Base-by-base conservation (phyloP, 2,329 filamentous ascomycete genomes). In the Trichoderma sp. region DNA sequence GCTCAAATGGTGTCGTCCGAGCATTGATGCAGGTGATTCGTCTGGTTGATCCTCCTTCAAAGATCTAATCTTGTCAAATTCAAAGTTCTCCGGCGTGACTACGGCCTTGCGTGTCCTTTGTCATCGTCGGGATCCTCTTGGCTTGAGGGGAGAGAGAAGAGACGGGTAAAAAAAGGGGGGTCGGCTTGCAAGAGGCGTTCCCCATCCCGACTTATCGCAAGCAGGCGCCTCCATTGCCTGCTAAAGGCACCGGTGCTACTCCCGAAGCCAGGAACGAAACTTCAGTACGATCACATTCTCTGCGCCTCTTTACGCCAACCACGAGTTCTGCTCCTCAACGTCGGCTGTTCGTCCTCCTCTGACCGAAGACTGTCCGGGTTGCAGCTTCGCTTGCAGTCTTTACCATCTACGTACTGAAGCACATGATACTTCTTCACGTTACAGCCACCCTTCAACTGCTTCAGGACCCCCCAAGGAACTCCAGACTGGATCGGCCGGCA, bases 1-100 rank as follows among this genome's bases (percentile, higher is more conserved):
- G 57, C 57, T 65, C 57, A 50, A 65, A 55, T 56, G 50, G 57
- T 60, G 55, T 61, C 64, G 50, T 56, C 55, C 57, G 44, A 61
- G 57, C 64, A 65, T 56, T 58, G 51, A 56, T 62, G 64, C 64
- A 65, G 50, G 64, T 61, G 51, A 62, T 62, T 65, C 26, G 64
- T 62, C 51, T 62, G 57, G 55, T 65, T 62, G 56, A 64, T 64
- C 64, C 51, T 55, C 59, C 58, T 28, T 58, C 52, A 63, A 66
- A 63, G 50, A 63, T 63, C 64, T 63, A 51, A 58, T 63, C 51
- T 66, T 50, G 58, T 63, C 34, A 39, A 63, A 26, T 52, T 39
- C 45, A 63, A 58, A 62, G 21, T 50, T 57, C 58, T 55, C 64
- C 41, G 59, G 51, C 58, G 43, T 63, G 45, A 43, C 43, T 47